A percentile compares a stretch with the other conserved stretches of the same genome.
phyloP scores from a whole-genome alignment of 2,329 filamentous ascomycete species.

The Colletotrichum spaethianum region DNA sequence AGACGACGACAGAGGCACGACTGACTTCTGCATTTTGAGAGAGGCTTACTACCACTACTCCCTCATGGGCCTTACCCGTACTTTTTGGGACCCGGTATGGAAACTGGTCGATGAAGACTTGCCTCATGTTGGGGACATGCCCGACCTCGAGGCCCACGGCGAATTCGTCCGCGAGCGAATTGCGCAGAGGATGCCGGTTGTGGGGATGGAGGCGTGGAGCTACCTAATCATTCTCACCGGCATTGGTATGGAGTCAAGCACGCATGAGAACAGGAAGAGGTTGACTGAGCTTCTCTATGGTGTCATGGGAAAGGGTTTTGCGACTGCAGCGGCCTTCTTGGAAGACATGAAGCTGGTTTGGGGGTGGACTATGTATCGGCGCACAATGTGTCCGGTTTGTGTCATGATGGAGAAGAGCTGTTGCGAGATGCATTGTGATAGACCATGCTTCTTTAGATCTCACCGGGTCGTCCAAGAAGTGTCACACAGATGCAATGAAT shows the following conservation, averaged over 20 bases:
- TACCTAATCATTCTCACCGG: constrained; percentile 17
- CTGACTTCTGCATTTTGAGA: constrained; percentile 17
- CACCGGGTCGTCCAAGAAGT: not conserved
- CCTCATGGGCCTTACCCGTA: constrained; percentile 26
- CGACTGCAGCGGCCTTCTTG: not conserved
- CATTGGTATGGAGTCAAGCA: constrained; percentile 15
- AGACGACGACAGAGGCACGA: not conserved
- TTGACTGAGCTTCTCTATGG: not conserved
- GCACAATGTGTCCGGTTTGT: not conserved
- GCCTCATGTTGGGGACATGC: constrained; percentile 11
- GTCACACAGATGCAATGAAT: not conserved
- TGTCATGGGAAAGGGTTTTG: constrained; percentile 21
- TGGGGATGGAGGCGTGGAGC: constrained; percentile 24
- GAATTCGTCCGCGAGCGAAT: constrained; percentile 19
- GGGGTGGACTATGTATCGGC: not conserved
- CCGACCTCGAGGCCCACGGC: constrained; percentile 15
- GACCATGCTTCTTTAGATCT: not conserved
- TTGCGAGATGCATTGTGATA: not conserved
- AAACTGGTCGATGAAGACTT: constrained; percentile 26
- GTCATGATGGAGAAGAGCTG: not conserved
- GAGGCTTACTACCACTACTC: constrained; percentile 18
- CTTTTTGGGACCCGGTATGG: constrained; percentile 29
- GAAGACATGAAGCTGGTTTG: constrained; percentile 12
- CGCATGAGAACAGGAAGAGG: not conserved
- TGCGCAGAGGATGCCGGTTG: constrained; percentile 17